Evolutionary conservation across 805 yeast species (phyloP).

Genomic region (Schizosaccharomyces cryophilus): DNA sequence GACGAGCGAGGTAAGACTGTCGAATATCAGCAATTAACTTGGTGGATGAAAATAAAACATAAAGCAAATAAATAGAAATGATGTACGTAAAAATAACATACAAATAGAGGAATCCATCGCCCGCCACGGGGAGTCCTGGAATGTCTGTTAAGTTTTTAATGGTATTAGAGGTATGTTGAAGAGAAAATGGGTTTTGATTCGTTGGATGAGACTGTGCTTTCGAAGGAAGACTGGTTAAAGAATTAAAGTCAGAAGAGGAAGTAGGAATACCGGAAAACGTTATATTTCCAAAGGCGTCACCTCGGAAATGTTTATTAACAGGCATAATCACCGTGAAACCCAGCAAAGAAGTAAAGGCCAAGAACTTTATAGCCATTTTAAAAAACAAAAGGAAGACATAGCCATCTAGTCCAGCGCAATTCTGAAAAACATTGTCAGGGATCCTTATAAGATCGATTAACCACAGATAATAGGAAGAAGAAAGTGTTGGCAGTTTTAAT

Average conservation of each 20-base stretch:
- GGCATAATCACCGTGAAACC: constrained; percentile 66
- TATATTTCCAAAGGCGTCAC: constrained; percentile 14
- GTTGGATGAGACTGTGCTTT: neutral
- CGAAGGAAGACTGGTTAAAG: neutral
- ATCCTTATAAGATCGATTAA: constrained; percentile 37
- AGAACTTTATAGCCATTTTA: constrained; percentile 56
- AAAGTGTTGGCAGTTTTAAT: constrained; percentile 28
- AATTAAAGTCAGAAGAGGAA: neutral
- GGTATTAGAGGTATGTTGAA: neutral
- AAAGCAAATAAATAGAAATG: constrained; percentile 45
- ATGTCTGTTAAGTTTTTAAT: neutral
- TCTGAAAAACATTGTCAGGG: constrained; percentile 51
- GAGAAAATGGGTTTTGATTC: too few relatives aligned
- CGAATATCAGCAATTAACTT: constrained; percentile 49
- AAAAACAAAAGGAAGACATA: constrained; percentile 77
- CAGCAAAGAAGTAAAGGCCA: constrained; percentile 38
- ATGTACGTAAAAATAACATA: constrained; percentile 70
- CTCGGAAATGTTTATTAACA: constrained; percentile 58
- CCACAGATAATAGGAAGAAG: constrained; percentile 58
- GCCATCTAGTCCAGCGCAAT: constrained; percentile 84
- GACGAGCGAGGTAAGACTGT: constrained; percentile 57
- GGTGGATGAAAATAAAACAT: constrained; percentile 43
- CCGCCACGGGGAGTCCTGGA: neutral
- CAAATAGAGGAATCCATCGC: constrained; percentile 46
- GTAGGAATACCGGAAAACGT: neutral